A percentile compares a stretch with the other conserved stretches of the same genome.
phyloP scores from a whole-genome alignment of 352 stramenopile species.

The Phytophthora constricta region DNA sequence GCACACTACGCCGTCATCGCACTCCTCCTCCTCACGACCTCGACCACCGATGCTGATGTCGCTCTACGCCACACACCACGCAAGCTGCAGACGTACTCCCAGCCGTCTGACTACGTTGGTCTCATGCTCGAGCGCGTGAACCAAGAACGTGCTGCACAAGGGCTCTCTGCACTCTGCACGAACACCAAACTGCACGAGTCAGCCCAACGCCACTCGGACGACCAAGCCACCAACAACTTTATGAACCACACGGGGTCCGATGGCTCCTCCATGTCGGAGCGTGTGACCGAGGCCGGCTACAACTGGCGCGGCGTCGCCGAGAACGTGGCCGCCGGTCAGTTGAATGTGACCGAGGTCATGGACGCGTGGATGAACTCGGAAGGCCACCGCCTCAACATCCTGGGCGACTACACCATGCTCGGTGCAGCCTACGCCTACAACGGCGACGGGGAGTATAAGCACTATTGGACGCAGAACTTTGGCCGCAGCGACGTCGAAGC shows the following conservation, averaged over 20 bases:
- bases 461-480: constrained; percentile 76
- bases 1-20: neutral
- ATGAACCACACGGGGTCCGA: constrained; percentile 57
- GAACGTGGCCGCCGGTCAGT: constrained; percentile 50
- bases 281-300: constrained; percentile 52
- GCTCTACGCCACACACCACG: too few species aligned
- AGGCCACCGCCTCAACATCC: constrained; percentile 45
- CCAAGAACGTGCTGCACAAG: constrained; percentile 41
- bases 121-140: constrained; percentile 62
- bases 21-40: neutral
- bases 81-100: constrained; percentile 33
- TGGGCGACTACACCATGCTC: constrained; percentile 53
- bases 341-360: constrained; percentile 45
- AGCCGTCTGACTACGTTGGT: constrained; percentile 21
- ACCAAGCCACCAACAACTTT: constrained; percentile 52
- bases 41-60: neutral
- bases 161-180: constrained; percentile 39
- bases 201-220: constrained; percentile 39
- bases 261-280: constrained; percentile 41
- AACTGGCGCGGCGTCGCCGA: constrained; percentile 51
- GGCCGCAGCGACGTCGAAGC: constrained; percentile 37
- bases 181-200: constrained; percentile 42
- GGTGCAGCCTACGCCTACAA: constrained; percentile 47
- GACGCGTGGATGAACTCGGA: constrained; percentile 51
- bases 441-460: constrained; percentile 28